These are phyloP conservation scores for Metschnikowia amazonensis DNA, from an alignment of 805 yeast species.

Conservation along the genomic window DNA sequence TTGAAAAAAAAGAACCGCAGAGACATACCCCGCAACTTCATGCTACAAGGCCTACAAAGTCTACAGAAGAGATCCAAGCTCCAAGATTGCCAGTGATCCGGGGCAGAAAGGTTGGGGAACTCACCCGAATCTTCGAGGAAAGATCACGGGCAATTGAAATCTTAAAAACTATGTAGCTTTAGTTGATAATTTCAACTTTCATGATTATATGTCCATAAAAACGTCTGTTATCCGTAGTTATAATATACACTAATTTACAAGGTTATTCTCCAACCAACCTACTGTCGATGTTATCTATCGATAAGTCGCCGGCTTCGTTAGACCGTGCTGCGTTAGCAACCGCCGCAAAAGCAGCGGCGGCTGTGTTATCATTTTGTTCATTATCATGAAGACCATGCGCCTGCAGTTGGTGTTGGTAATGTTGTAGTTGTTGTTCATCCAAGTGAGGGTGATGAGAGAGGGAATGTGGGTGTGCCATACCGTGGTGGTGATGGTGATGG, in stretches of 20 bases:
- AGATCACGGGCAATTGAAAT: slow-evolving; percentile 42
- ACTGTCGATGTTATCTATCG: slow-evolving; percentile 44
- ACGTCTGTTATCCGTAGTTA: slow-evolving; percentile 1
- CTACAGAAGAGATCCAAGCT: not conserved
- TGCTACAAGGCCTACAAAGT: not conserved
- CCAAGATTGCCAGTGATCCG: slow-evolving; percentile 42
- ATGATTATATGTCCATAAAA: not conserved
- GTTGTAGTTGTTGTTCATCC: slow-evolving; percentile 26
- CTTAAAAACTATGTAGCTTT: slow-evolving; percentile 13
- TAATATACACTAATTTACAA: slow-evolving; percentile 21
- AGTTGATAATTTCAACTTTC: not conserved
- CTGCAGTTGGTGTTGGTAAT: slow-evolving; percentile 26
- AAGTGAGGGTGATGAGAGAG: slow-evolving; percentile 22
- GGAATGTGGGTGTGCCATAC: slow-evolving; percentile 16
- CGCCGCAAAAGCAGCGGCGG: slow-evolving; percentile 43
- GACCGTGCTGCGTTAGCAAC: slow-evolving; percentile 32
- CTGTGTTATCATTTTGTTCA: slow-evolving; percentile 18
- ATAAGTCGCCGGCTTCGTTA: slow-evolving; percentile 30
- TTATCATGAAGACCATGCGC: slow-evolving; percentile 25
- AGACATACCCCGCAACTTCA: not conserved
- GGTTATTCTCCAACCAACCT: slow-evolving; percentile 41
- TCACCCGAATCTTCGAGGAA: slow-evolving; percentile 64
- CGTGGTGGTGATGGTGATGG: slow-evolving; percentile 10
- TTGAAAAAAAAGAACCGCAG: slow-evolving; percentile 11
- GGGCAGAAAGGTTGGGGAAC: slow-evolving; percentile 57